These are phyloP conservation scores for Gracilaria domingensis DNA, from an alignment of 23 red algal species.

Conservation along the genomic window DNA sequence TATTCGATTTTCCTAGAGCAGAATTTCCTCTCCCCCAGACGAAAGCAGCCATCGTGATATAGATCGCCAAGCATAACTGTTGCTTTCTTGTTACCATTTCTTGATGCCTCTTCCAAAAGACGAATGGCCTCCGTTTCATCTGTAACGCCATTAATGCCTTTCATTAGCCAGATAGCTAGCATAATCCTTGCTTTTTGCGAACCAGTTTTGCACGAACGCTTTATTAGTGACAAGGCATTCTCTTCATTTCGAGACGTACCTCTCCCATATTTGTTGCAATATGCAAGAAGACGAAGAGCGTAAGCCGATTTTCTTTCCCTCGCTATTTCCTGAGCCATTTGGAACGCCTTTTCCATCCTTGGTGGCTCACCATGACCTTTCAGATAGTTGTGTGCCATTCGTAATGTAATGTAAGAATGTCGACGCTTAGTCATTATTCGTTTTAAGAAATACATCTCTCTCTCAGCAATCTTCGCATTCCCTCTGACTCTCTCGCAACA, in stretches of 20 bases:
- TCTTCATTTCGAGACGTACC: constrained; percentile 25
- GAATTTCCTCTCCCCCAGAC: constrained; percentile 1
- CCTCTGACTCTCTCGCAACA: constrained; percentile 21
- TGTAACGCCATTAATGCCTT: constrained; percentile 8
- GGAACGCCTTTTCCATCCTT: constrained; percentile 39
- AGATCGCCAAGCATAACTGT: constrained; percentile 63
- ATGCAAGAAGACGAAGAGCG: constrained; percentile 30
- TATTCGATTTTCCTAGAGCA: constrained; percentile 2
- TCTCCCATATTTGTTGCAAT: constrained; percentile 42
- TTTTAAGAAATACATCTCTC: constrained; percentile 27
- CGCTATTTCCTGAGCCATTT: constrained; percentile 12
- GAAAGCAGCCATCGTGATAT: constrained; percentile 43
- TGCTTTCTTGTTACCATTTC: constrained; percentile 24
- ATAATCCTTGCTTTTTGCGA: constrained; percentile 36
- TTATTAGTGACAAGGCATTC: constrained; percentile 22
- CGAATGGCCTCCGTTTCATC: constrained; percentile 8
- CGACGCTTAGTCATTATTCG: constrained; percentile 16
- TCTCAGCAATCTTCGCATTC: constrained; percentile 25
- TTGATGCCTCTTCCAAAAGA: constrained; percentile 55
- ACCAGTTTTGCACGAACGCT: constrained; percentile 7
- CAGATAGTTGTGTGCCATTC: constrained; percentile 53
- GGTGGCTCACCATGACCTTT: constrained; percentile 35
- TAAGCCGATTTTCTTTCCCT: constrained; percentile 23
- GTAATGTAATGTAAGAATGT: constrained; percentile 5
- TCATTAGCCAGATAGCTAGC: constrained; percentile 44